Percentiles rank a stretch among this genome's conserved stretches.
These are phyloP conservation scores for Debaryomyces coudertii DNA, from an alignment of 1,139 yeast genomes.

Conservation along the genomic window DNA sequence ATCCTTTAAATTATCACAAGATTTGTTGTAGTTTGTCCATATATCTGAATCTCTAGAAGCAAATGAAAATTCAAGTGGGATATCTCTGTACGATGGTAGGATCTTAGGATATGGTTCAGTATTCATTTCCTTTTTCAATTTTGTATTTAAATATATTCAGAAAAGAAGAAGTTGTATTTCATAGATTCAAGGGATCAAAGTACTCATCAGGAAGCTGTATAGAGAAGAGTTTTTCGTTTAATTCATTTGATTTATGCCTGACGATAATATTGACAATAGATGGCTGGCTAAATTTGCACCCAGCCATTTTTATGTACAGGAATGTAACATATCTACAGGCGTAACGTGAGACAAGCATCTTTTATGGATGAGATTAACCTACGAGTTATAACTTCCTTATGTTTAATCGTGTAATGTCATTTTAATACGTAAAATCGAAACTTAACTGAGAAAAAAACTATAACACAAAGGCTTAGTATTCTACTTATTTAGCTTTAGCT, in stretches of 20 bases:
- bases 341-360: not conserved
- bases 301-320: constrained; percentile 6
- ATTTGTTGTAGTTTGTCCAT: not conserved
- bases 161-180: not conserved
- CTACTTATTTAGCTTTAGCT: constrained; percentile 61
- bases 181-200: not conserved
- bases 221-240: not conserved
- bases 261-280: not conserved
- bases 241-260: not conserved
- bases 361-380: not conserved
- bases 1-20: not conserved
- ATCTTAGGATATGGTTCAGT: not conserved
- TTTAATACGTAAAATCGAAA: not conserved
- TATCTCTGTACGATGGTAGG: not conserved
- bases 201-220: not conserved
- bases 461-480: constrained; percentile 1
- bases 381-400: not conserved
- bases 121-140: not conserved
- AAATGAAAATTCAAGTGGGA: constrained; percentile 3
- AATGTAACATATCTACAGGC: not conserved
- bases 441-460: not conserved
- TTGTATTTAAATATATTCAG: not conserved
- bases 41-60: not conserved
- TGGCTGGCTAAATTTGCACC: constrained; percentile 14
- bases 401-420: not conserved